phyloP scores from a whole-genome alignment of 2,329 filamentous ascomycete genomes.

The Colletotrichum kahawae region DNA sequence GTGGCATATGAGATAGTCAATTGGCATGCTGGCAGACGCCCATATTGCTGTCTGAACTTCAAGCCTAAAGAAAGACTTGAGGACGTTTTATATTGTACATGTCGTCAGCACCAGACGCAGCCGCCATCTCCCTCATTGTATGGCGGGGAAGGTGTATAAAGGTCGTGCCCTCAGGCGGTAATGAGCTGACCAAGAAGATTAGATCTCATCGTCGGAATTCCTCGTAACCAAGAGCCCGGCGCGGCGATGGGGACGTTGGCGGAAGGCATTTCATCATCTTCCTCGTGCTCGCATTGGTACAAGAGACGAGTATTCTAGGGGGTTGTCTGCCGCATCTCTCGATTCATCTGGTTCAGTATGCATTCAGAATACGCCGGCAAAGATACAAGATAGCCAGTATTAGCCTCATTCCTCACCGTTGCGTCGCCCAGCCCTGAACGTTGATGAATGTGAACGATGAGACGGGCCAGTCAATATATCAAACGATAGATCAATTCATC shows the following conservation, averaged over 20 bases:
- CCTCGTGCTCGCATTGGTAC: accelerated
- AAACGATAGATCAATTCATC: too few species aligned
- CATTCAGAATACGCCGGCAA: background rate
- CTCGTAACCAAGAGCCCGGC: too few species aligned
- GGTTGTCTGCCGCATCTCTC: background rate
- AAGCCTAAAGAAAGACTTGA: too few species aligned
- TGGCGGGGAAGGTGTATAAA: background rate
- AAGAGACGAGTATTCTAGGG: background rate
- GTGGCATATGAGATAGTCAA: background rate
- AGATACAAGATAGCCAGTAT: accelerated
- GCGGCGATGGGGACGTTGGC: accelerated
- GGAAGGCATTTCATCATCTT: accelerated
- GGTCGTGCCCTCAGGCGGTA: background rate
- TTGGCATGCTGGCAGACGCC: too few species aligned
- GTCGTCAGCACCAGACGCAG: accelerated
- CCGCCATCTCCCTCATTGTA: background rate
- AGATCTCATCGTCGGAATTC: too few species aligned
- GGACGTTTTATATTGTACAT: background rate
- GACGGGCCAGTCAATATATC: too few species aligned
- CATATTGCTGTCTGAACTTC: too few species aligned
- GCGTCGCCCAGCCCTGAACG: background rate
- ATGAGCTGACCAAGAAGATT: background rate
- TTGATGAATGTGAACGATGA: background rate
- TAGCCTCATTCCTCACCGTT: background rate
- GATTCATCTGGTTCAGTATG: background rate